Conservation (phyloP, 2,329 filamentous ascomycete genomes). For the Xylariaceae sp. region DNA sequence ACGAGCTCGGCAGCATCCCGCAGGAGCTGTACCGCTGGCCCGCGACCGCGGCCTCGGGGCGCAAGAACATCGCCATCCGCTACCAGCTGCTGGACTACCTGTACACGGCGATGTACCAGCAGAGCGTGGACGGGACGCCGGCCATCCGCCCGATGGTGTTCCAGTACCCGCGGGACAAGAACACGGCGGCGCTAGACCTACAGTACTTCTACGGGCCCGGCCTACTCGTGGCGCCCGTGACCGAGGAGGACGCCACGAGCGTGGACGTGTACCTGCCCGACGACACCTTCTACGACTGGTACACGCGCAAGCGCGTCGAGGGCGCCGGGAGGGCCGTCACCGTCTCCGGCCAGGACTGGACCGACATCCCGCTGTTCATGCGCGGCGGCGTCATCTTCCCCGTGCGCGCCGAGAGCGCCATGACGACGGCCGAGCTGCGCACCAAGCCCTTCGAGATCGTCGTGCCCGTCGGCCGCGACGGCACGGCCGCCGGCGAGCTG, state of each 20-base stretch:
- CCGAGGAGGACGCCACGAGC: conserved; percentile 49
- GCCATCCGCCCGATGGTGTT: conserved; percentile 73
- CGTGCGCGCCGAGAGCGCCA: conserved; percentile 58
- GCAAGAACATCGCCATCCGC: conserved; percentile 69
- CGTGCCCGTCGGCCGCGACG: conserved; percentile 67
- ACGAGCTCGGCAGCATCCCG: conserved; percentile 53
- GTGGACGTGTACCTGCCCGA: conserved; percentile 54
- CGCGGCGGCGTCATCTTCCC: conserved; percentile 70
- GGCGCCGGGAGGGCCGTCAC: conserved; percentile 49
- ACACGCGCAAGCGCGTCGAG: conserved; percentile 53
- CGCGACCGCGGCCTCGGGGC: conserved; percentile 63
- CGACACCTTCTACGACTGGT: conserved; percentile 57
- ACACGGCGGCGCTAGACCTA: conserved; percentile 48
- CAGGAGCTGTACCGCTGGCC: conserved; percentile 78
- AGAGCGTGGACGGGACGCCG: conserved; percentile 67
- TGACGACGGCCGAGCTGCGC: conserved; percentile 69
- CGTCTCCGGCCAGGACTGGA: conserved; percentile 47
- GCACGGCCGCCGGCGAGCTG: conserved; percentile 68
- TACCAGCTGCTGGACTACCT: conserved; percentile 77
- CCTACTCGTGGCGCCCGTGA: conserved; percentile 54
- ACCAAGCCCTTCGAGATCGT: conserved; percentile 73
- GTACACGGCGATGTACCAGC: conserved; percentile 71
- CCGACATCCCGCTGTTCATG: conserved; percentile 70
- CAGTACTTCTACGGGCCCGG: conserved; percentile 55
- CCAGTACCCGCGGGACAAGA: conserved; percentile 61